Percentiles rank a stretch among this genome's conserved stretches.
Evolutionary conservation across 768 basidiomycete genomes (phyloP).

Genomic region (Boletus rubroflammeus): DNA sequence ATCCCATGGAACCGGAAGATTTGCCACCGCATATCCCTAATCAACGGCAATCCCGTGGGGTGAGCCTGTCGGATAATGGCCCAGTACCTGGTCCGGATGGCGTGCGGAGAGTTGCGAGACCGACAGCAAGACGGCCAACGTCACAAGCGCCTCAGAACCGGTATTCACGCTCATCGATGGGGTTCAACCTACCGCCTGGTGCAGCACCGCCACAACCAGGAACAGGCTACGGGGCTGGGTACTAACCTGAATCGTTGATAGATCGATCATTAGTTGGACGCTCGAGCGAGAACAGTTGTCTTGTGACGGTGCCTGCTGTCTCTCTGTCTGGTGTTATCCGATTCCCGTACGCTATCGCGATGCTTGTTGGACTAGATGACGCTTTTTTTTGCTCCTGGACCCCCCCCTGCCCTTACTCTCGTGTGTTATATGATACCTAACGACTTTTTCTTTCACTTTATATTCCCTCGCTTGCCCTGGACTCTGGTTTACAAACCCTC

Average conservation of each 20-base stretch:
- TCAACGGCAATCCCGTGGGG: constrained; percentile 47
- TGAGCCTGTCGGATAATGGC: constrained; percentile 78
- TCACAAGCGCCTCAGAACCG: constrained; percentile 65
- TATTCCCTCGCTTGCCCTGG: constrained; percentile 10
- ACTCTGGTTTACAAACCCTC: constrained; percentile 1
- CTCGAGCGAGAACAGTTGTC: constrained; percentile 1
- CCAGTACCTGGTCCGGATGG: constrained; percentile 77
- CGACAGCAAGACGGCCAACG: constrained; percentile 49
- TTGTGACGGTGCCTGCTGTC: neutral
- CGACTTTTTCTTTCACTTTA: neutral
- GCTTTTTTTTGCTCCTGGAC: constrained; percentile 1
- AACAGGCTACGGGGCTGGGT: constrained; percentile 13
- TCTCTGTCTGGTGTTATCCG: neutral
- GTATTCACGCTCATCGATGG: constrained; percentile 61
- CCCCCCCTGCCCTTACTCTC: neutral
- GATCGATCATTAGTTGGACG: constrained; percentile 4
- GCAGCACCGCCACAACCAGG: constrained; percentile 61
- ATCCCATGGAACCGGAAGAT: constrained; percentile 38
- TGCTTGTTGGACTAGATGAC: constrained; percentile 11
- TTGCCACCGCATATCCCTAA: constrained; percentile 12
- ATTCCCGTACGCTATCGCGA: constrained; percentile 1
- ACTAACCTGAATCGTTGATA: constrained; percentile 1
- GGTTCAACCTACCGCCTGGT: constrained; percentile 63
- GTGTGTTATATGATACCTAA: constrained; percentile 13
- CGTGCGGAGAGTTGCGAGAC: constrained; percentile 75